phyloP scores from a whole-genome alignment of 2,329 filamentous ascomycete genomes.

The Xylariales sp. region DNA sequence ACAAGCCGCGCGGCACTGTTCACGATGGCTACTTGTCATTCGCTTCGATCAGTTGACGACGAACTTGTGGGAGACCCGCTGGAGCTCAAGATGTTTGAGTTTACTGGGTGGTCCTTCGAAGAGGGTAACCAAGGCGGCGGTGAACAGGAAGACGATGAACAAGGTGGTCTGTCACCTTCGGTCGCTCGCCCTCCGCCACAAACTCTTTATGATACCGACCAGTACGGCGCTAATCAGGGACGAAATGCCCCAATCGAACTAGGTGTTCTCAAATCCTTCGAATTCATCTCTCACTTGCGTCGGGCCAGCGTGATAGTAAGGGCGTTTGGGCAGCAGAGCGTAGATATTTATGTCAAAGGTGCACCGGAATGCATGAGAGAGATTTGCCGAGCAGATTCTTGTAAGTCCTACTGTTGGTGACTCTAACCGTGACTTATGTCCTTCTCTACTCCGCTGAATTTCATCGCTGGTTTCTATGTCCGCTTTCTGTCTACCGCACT shows the following conservation, averaged over 20 bases:
- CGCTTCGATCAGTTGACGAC: slow-evolving; percentile 77
- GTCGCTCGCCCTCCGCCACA: slow-evolving; percentile 74
- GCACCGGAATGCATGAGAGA: slow-evolving; percentile 95
- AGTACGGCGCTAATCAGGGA: slow-evolving; percentile 21
- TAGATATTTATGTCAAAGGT: slow-evolving; percentile 89
- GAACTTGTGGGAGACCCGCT: slow-evolving; percentile 91
- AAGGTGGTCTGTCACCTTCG: slow-evolving; percentile 74
- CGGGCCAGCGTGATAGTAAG: slow-evolving; percentile 90
- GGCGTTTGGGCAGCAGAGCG: slow-evolving; percentile 78
- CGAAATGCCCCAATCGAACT: slow-evolving; percentile 64
- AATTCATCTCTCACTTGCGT: slow-evolving; percentile 89
- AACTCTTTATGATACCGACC: slow-evolving; percentile 43
- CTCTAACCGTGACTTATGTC: too few relatives aligned
- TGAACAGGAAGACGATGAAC: slow-evolving; percentile 68
- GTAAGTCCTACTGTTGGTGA: too few relatives aligned
- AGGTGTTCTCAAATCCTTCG: slow-evolving; percentile 85
- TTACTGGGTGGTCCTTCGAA: slow-evolving; percentile 87
- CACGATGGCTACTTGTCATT: slow-evolving; percentile 97
- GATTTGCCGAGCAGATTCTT: slow-evolving; percentile 79
- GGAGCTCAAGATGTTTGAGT: slow-evolving; percentile 98
- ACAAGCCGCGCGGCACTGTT: slow-evolving; percentile 63
- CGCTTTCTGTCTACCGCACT: too few relatives aligned
- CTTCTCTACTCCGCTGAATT: too few relatives aligned
- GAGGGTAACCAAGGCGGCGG: slow-evolving; percentile 70
- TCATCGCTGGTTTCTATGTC: too few relatives aligned